A percentile compares a stretch with the other conserved stretches of the same genome.
Evolutionary conservation across 352 stramenopile species (phyloP).

Genomic region (Thalassiosira oceanica): DNA sequence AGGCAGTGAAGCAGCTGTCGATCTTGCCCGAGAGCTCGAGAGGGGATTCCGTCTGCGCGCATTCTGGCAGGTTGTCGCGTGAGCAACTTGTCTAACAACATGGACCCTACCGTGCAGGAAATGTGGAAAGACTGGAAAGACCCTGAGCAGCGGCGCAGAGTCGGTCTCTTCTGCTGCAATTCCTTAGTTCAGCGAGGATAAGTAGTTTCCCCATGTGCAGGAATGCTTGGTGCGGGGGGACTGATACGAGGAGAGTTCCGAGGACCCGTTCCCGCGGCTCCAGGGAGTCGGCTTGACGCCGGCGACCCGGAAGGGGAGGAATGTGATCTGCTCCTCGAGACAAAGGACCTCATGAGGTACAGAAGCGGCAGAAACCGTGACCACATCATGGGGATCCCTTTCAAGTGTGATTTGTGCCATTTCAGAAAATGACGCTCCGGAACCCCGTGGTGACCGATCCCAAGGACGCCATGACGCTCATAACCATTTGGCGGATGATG

Average conservation of each 20-base stretch:
- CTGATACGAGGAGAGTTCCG: constrained; percentile 10
- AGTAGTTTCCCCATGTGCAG: constrained; percentile 34
- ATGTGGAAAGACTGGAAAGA: constrained; percentile 27
- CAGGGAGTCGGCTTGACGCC: not conserved
- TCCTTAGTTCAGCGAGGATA: constrained; percentile 13
- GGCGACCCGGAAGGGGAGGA: constrained; percentile 4
- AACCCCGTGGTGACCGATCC: not conserved
- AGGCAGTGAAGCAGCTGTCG: not conserved
- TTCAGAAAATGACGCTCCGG: constrained; percentile 35
- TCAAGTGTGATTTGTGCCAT: constrained; percentile 37
- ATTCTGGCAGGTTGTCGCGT: too few relatives aligned
- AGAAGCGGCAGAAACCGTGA: constrained; percentile 19
- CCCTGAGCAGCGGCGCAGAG: not conserved
- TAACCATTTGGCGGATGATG: constrained; percentile 20
- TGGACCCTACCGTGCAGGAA: constrained; percentile 16
- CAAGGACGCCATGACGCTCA: constrained; percentile 15
- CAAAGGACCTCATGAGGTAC: constrained; percentile 4
- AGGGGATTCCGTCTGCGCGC: too few relatives aligned
- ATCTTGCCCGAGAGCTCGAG: not conserved
- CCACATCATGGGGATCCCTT: constrained; percentile 30
- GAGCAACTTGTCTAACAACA: too few relatives aligned
- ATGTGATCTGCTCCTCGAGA: not conserved
- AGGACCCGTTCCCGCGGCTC: constrained; percentile 22
- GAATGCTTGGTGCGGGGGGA: constrained; percentile 27
- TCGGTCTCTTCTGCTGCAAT: constrained; percentile 51